Evolutionary conservation across 2,329 filamentous ascomycete species (phyloP).

Genomic region (Geosmithia putterillii): DNA sequence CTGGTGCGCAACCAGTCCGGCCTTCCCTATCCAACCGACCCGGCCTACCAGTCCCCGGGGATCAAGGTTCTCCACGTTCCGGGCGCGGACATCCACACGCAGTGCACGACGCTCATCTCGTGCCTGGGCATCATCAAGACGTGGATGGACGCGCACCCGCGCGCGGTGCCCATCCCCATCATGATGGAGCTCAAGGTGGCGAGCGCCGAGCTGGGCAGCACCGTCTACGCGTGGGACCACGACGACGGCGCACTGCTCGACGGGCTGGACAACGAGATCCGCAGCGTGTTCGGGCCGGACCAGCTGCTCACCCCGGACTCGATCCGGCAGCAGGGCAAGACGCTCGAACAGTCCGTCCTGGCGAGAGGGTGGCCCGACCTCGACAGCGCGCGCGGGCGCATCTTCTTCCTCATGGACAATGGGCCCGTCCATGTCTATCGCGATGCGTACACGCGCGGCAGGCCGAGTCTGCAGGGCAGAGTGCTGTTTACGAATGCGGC

Average conservation of each 20-base stretch:
- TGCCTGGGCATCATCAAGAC: conserved; percentile 28
- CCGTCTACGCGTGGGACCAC: conserved; percentile 27
- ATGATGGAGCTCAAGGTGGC: conserved; percentile 35
- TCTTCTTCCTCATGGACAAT: conserved; percentile 38
- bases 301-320: conserved; percentile 35
- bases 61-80: conserved; percentile 38
- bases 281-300: conserved; percentile 22
- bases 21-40: conserved; percentile 17
- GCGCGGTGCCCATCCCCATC: conserved; percentile 32
- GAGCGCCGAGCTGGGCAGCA: conserved; percentile 17
- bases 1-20: background rate
- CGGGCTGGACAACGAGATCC: conserved; percentile 32
- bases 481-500: conserved; percentile 34
- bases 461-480: conserved; percentile 24
- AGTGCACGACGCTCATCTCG: conserved; percentile 30
- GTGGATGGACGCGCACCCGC: conserved; percentile 28
- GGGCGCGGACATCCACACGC: conserved; percentile 30
- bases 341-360: conserved; percentile 32
- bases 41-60: conserved; percentile 25
- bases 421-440: conserved; percentile 24
- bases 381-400: conserved; percentile 26
- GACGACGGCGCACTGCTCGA: conserved; percentile 21
- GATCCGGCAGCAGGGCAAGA: conserved; percentile 23
- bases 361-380: conserved; percentile 34
- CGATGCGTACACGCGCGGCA: conserved; percentile 21